These are phyloP conservation scores for Dalechampia spathulata DNA, from an alignment of 441 rosid species.

Conservation along the genomic window DNA sequence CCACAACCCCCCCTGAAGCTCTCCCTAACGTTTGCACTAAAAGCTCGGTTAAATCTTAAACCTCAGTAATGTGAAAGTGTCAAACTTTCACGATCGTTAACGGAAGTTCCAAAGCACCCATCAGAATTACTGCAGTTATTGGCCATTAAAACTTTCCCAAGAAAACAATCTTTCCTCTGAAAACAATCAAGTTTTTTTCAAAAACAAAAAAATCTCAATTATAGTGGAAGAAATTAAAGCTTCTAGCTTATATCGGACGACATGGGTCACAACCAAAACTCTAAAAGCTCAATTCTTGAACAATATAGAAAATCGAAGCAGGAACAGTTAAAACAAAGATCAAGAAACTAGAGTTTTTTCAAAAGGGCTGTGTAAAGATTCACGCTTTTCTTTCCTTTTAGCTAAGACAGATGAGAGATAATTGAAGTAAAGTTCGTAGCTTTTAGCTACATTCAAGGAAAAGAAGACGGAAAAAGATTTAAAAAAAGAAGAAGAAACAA, in stretches of 20 bases:
- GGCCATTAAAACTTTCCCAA: conserved; percentile 25
- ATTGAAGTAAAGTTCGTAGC: conserved; percentile 8
- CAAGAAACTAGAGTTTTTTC: neutral
- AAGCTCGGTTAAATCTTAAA: conserved; percentile 14
- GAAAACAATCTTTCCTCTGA: neutral
- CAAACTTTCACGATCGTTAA: conserved; percentile 21
- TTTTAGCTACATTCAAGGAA: conserved; percentile 13
- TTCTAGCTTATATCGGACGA: conserved; percentile 87
- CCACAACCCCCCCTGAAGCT: conserved; percentile 14
- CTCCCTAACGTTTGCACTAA: conserved; percentile 16
- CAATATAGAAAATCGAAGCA: neutral
- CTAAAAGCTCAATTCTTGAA: conserved; percentile 19
- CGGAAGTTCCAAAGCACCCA: neutral
- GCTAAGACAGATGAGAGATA: conserved; percentile 1
- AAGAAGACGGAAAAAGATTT: neutral
- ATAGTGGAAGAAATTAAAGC: neutral
- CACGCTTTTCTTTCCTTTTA: neutral
- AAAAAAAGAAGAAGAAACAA: neutral
- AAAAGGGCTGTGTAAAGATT: neutral
- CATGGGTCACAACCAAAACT: conserved; percentile 44
- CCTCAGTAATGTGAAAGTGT: conserved; percentile 3
- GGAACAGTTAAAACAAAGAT: neutral
- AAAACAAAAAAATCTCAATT: neutral
- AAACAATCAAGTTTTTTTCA: neutral
- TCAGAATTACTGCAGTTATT: conserved; percentile 13